Conservation (phyloP, 176 grass and related monocot species). For the Chloris gayana region DNA sequence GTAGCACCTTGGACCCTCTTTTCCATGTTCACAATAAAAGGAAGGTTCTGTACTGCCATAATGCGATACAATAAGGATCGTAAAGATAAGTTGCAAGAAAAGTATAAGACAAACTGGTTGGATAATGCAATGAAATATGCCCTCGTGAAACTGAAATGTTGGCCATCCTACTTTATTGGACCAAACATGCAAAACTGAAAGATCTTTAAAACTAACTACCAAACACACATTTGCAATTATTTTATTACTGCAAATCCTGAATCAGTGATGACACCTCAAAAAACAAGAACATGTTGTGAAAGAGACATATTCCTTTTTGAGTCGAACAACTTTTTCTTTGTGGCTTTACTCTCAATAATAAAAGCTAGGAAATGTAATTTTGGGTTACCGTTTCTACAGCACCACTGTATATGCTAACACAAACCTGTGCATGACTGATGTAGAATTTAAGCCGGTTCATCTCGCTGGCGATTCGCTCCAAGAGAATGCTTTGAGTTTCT, state of each 20-base stretch:
- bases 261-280: background rate
- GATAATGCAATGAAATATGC: conserved; percentile 27
- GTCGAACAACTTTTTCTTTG: background rate
- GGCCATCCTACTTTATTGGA: background rate
- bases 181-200: background rate
- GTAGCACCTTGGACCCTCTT: conserved; percentile 89
- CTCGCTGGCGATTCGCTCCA: conserved; percentile 97
- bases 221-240: background rate
- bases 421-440: conserved; percentile 83
- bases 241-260: background rate
- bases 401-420: conserved; percentile 1
- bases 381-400: background rate
- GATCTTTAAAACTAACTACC: background rate
- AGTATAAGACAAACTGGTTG: background rate
- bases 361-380: background rate
- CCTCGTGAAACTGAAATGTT: background rate
- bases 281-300: background rate
- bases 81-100: conserved; percentile 45
- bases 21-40: conserved; percentile 99
- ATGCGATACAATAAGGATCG: conserved; percentile 58
- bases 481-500: conserved; percentile 90
- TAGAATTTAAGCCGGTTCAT: conserved; percentile 99
- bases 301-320: background rate
- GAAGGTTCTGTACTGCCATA: conserved; percentile 99
- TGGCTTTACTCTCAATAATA: background rate